A percentile compares a stretch with the other conserved stretches of the same genome.
Evolutionary conservation across 257 asterid species (phyloP).

Genomic region (Gentiana straminea): DNA sequence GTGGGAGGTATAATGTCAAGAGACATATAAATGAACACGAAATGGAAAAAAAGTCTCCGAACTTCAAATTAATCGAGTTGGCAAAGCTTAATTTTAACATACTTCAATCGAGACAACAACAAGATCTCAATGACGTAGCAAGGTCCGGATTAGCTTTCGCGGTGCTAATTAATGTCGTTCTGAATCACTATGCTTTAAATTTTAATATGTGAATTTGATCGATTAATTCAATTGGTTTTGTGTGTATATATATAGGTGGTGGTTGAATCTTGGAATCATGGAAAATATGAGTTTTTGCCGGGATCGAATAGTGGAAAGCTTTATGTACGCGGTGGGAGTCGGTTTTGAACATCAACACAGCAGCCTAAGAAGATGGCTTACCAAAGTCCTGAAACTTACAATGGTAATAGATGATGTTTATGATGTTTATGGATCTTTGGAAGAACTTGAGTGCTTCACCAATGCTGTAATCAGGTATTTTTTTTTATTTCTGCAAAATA

Average conservation of each 20-base stretch:
- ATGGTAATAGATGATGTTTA: slow-evolving; percentile 49
- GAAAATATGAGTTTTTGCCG: slow-evolving; percentile 35
- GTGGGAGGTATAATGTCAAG: slow-evolving; percentile 38
- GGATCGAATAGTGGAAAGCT: slow-evolving; percentile 44
- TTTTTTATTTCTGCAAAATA: too few species aligned
- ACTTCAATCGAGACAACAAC: slow-evolving; percentile 42
- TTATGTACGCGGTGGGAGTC: slow-evolving; percentile 45
- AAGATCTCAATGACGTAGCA: slow-evolving; percentile 44
- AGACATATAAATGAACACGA: slow-evolving; percentile 16
- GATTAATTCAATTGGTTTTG: neutral
- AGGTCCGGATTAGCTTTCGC: slow-evolving; percentile 17
- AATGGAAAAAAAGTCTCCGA: neutral
- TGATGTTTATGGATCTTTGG: slow-evolving; percentile 35
- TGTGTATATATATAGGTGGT: slow-evolving; percentile 34
- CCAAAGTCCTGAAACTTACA: slow-evolving; percentile 29
- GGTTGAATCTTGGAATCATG: slow-evolving; percentile 26
- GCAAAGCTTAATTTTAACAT: slow-evolving; percentile 39
- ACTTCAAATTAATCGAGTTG: slow-evolving; percentile 7
- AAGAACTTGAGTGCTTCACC: slow-evolving; percentile 33
- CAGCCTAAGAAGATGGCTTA: slow-evolving; percentile 36
- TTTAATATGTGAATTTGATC: neutral
- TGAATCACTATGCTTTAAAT: too few species aligned
- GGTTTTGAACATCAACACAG: slow-evolving; percentile 39
- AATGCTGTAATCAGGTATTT: slow-evolving; percentile 34
- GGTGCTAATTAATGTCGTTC: neutral